Base-by-base conservation (phyloP, 2,329 filamentous ascomycete species). In the Fusarium nelsonii region DNA sequence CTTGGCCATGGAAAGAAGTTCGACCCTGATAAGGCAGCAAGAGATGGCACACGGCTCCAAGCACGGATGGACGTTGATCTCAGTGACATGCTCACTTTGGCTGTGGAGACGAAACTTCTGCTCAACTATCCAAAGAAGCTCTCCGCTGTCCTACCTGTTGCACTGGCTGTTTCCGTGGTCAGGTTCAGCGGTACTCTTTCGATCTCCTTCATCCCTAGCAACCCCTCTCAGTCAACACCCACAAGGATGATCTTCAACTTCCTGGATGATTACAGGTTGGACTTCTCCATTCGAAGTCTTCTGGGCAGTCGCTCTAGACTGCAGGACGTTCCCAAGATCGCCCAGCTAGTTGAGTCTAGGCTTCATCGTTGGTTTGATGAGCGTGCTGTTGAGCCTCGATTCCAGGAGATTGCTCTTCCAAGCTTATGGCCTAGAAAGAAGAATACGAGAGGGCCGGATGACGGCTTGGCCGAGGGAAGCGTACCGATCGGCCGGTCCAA, bases 221-320 rank as follows among this genome's bases (percentile, higher is more conserved):
- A 89, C 72, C 85, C 88, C 1, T 85, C 86, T 14, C 87, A 90
- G 33, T 65, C 62, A 11, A 65, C 62, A 4, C 92, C 92, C 6
- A 97, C 96, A 4, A 97, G 94, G 77, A 91, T 99, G 78, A 93
- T 93, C 1, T 98, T 99, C 79, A 97, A 93, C 58, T 99, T 99
- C 76, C 85, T 95, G 34, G 92, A 95, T 77, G 92, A 96, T 80
- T 97, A 97, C 81, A 85, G 92, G 28, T 85, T 97, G 20, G 93
- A 96, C 78, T 90, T 97, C 68, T 93, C 90, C 5, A 92, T 95
- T 30, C 87, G 92, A 65, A 94, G 91, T 54, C 84, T 96, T 15
- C 87, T 97, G 7, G 93, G 93, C 36, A 92, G 90, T 62, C 87
- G 92, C n/a, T 92, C 90, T 4, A 85, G 92, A 16, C 81, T 97